Base-by-base conservation (phyloP, 495 filamentous ascomycete species). In the Opeltia flavorubescens region DNA sequence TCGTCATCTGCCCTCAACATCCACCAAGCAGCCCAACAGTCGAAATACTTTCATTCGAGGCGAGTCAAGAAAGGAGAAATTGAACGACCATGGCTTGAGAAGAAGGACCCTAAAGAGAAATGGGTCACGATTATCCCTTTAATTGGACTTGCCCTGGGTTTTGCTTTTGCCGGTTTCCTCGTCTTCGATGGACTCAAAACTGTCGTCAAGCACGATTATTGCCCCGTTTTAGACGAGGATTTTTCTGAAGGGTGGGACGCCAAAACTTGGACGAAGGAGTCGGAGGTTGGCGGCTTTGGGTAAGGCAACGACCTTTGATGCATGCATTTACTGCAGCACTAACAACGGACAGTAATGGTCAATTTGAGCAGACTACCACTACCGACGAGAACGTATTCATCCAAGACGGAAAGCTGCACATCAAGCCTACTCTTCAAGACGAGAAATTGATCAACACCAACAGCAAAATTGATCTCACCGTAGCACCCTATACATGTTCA, bases 61-160 rank as follows among this genome's bases (percentile, higher is more conserved):
- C 64, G 83, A 48, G 66, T 89, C 29, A 74, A 71, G 59, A 83
- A 84, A 59, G 80, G 74, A 31, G 75, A 83, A 31, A 59, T 81
- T 13, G 74, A 85, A 51, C 75, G 79, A 58, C 80, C 83, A 17
- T 89, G 84, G 83, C 56, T 76, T 27, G 60, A 66, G 17, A 74
- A 76, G 51, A 75, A 69, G 44, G 83, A 89, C 56, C 80, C 83
- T 3, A 78, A 73, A 58, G 81, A 88, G 70, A 88, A 86, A 66
- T 89, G 84, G 85, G 79, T 84, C 4, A 86, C 78, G 18, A 85
- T 89, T 47, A 73, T 89, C 26, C 83, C 83, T 3, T 54, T 86
- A 36, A 58, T 84, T 21, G 83, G 84, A 18, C 67, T 89, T 38
- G 17, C 73, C 13, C 40, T 85, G 8, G 84, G 84, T 20, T 52